phyloP scores from a whole-genome alignment of 352 stramenopile species.

The Globisporangium okanoganense region DNA sequence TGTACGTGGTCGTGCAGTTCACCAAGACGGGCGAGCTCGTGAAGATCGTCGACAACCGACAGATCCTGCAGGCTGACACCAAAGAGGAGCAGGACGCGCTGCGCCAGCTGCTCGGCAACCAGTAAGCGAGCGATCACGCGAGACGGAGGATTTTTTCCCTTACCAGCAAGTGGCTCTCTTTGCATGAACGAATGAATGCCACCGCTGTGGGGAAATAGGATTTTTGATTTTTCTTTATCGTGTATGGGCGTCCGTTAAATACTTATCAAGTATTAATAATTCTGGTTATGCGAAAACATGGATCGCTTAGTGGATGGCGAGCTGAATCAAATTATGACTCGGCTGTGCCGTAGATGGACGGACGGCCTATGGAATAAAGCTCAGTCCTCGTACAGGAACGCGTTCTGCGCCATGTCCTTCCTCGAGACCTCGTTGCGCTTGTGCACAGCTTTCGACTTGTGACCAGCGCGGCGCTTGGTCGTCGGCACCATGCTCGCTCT shows the following conservation, averaged over 20 bases:
- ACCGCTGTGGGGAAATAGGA: neutral
- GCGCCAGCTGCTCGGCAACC: constrained; percentile 66
- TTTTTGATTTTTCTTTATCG: neutral
- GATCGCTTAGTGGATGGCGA: neutral
- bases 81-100: constrained; percentile 80
- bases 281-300: too few relatives aligned
- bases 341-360: too few relatives aligned
- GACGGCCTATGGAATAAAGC: neutral
- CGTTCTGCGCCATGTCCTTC: constrained; percentile 53
- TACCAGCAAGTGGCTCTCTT: neutral
- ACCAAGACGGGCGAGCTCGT: constrained; percentile 88
- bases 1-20: constrained; percentile 95
- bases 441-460: constrained; percentile 46
- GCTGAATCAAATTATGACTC: neutral
- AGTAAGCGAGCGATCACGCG: constrained; percentile 13
- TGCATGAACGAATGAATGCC: neutral
- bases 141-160: neutral
- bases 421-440: constrained; percentile 52
- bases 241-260: neutral
- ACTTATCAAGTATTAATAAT: too few relatives aligned
- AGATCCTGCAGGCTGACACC: constrained; percentile 68
- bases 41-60: constrained; percentile 92
- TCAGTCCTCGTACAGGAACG: constrained; percentile 65
- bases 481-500: constrained; percentile 49
- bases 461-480: constrained; percentile 38